Conservation (phyloP, 495 filamentous ascomycete genomes). For the Alectoria sarmentosa region DNA sequence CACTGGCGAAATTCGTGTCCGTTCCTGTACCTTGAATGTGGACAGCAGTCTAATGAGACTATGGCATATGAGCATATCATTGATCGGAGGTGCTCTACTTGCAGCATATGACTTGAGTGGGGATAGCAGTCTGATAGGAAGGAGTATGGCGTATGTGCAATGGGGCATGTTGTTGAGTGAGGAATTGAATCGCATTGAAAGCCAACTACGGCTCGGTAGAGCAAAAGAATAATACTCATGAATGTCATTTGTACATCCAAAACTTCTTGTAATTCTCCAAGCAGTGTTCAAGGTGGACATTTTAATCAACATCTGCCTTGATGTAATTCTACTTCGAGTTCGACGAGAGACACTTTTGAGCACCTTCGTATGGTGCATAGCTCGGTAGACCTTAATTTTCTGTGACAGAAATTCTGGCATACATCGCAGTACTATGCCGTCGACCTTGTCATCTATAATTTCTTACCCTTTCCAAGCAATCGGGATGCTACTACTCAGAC, state of each 20-base stretch:
- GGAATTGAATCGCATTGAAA: not conserved
- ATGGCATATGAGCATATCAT: not conserved
- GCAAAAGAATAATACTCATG: no score
- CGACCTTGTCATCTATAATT: not conserved
- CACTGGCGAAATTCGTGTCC: slow-evolving; percentile 26
- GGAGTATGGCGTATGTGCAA: not conserved
- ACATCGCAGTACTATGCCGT: not conserved
- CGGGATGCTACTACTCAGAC: not conserved
- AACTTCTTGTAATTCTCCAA: not conserved
- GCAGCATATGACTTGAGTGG: no score
- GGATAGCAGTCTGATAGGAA: not conserved
- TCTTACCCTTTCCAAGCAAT: not conserved
- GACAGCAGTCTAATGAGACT: not conserved
- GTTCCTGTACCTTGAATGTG: slow-evolving; percentile 8
- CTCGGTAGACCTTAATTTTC: no score
- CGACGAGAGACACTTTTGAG: not conserved
- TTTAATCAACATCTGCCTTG: not conserved
- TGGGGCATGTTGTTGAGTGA: not conserved
- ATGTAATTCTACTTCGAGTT: not conserved
- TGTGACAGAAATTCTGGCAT: no score
- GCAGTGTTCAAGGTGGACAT: not conserved
- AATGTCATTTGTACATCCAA: no score
- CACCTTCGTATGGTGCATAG: no score
- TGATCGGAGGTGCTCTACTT: no score
- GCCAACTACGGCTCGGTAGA: no score